A percentile compares a stretch with the other conserved stretches of the same genome.
phyloP scores from a whole-genome alignment of 495 filamentous ascomycete species.

The Aspergillus sclerotioniger region DNA sequence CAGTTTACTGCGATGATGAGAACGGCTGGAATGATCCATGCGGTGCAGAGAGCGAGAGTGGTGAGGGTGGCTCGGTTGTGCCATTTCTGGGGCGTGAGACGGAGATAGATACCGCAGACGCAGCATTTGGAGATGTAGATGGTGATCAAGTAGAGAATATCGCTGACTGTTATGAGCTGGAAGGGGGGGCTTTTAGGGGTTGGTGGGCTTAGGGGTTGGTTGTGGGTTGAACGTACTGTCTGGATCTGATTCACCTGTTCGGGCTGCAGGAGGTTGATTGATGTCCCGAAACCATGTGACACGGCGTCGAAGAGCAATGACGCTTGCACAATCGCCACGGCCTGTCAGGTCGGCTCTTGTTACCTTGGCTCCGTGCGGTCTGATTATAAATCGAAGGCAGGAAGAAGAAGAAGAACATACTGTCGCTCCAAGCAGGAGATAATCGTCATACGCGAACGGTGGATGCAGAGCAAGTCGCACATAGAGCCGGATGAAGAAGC shows the following conservation, averaged over 20 bases:
- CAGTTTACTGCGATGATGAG: slow-evolving; percentile 40
- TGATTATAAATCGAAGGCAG: background rate
- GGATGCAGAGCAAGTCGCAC: slow-evolving; percentile 39
- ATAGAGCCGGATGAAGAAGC: slow-evolving; percentile 45
- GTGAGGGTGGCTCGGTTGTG: slow-evolving; percentile 39
- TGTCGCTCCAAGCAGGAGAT: slow-evolving; percentile 35
- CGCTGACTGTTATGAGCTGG: slow-evolving; percentile 39
- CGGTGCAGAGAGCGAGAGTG: slow-evolving; percentile 33
- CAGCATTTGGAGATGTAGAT: slow-evolving; percentile 49
- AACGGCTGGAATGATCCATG: slow-evolving; percentile 36
- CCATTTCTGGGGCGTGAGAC: slow-evolving; percentile 43
- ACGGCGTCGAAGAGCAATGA: slow-evolving; percentile 35
- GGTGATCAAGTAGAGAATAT: slow-evolving; percentile 44
- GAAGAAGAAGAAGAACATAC: slow-evolving; percentile 26
- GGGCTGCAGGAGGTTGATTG: slow-evolving; percentile 32
- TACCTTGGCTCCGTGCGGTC: background rate
- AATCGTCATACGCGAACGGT: slow-evolving; percentile 41
- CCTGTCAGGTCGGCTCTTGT: slow-evolving; percentile 17
- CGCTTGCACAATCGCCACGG: slow-evolving; percentile 34
- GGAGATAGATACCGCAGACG: slow-evolving; percentile 45
- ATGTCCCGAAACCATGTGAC: slow-evolving; percentile 41
- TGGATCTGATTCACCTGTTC: slow-evolving; percentile 34
- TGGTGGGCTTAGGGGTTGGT: background rate
- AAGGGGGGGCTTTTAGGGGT: background rate
- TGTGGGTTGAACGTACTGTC: slow-evolving; percentile 24